Conservation (phyloP, 176 grass and related monocot genomes). For the Musa schizocarpa region DNA sequence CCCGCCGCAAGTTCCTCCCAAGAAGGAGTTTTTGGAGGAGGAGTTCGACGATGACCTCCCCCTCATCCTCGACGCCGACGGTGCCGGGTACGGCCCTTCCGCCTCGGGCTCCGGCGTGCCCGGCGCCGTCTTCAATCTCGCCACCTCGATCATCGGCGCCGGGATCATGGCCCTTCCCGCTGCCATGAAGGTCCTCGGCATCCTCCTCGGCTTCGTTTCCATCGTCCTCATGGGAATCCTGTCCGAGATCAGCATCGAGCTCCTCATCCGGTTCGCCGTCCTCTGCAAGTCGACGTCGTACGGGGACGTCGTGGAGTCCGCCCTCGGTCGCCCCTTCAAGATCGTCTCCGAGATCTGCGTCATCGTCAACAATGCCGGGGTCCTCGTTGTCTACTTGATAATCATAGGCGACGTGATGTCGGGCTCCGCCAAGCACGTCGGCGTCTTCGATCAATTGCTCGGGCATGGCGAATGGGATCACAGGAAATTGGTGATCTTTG, state of each 20-base stretch:
- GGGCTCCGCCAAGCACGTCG: conserved; percentile 61
- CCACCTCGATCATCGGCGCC: conserved; percentile 92
- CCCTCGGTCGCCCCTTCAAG: conserved; percentile 58
- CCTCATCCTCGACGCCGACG: conserved; percentile 47
- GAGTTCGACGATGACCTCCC: conserved; percentile 55
- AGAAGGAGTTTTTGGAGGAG: conserved; percentile 35
- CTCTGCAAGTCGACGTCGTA: conserved; percentile 67
- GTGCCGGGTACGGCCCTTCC: not conserved
- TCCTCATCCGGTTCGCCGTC: conserved; percentile 70
- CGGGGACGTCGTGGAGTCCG: conserved; percentile 67
- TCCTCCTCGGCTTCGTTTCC: conserved; percentile 52
- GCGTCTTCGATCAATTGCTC: conserved; percentile 76
- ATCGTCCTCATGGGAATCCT: conserved; percentile 74
- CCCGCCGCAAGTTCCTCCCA: not conserved
- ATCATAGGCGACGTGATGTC: conserved; percentile 99
- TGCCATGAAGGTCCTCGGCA: conserved; percentile 97
- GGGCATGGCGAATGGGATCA: conserved; percentile 89
- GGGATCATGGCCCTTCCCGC: conserved; percentile 97
- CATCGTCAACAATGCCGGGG: conserved; percentile 74
- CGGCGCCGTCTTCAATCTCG: conserved; percentile 82
- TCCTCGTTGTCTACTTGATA: conserved; percentile 86
- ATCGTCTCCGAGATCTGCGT: conserved; percentile 72
- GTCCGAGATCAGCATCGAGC: conserved; percentile 90
- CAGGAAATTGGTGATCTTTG: conserved; percentile 64
- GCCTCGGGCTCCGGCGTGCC: conserved; percentile 43